Base-by-base conservation (phyloP, 164 flowering plant species). In the Saururus chinensis region DNA sequence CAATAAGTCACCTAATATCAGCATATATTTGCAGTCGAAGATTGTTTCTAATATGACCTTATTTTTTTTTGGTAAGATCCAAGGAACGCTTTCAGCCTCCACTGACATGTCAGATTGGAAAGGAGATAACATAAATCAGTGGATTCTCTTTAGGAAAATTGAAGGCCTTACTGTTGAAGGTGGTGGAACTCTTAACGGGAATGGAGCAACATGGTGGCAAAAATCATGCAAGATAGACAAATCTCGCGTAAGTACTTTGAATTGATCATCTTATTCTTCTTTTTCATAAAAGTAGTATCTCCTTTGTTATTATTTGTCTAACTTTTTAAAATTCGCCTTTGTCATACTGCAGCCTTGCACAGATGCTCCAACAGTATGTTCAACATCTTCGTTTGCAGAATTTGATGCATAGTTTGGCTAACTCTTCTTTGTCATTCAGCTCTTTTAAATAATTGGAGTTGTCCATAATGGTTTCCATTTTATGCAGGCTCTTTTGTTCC, bases 351-450 rank as follows among this genome's bases (percentile, higher is more conserved):
- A 92, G 98, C 84, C 84, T 11, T 92, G 98, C 84, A 81, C 65
- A 67, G 57, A 65, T 19, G 98, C 93, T 7, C 98, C 98, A 40
- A 92, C 96, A 77, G 96, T 92, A 86, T 17, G 80, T 71, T 26
- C 7, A 17, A 61, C 56, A 4, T 19, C 19, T 4, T 16, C 59
- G 8, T 7, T 26, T 30, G 26, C 25, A 45, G 49, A 17, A 45
- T 45, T 45, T 45, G 4, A 45, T 45, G 14, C 22, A 11, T 35
- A 59, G 13, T 40, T 17, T 35, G 42, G 19, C 23, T 55, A 16
- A 9, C 35, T 30, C 35, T 55, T 30, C 24, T 53, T 19, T 53
- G 0, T 12, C 11, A 53, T 20, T 30, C 11, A 10, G 16, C 17
- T 1, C 19, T 23, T 16, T 55, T 55, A 55, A 24, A 23, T 55